Evolutionary conservation across 129 eudicot species (phyloP).

Genomic region (Flaveria bidentis): DNA sequence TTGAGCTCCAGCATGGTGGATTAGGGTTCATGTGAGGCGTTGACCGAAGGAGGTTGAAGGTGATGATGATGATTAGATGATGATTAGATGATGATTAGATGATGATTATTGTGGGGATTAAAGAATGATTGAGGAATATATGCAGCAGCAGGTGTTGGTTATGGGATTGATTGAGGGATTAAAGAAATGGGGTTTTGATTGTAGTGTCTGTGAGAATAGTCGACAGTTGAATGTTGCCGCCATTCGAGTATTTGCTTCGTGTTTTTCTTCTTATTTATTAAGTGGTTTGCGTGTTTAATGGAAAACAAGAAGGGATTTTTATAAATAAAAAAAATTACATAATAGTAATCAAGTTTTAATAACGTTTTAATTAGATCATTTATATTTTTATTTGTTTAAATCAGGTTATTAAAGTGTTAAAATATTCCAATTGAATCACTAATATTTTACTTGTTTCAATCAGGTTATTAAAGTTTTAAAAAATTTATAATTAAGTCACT

Average conservation of each 20-base stretch:
- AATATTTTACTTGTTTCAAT: no score
- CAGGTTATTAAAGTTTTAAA: no score
- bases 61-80: slow-evolving; percentile 24
- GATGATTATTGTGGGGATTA: slow-evolving; percentile 11
- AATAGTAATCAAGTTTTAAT: no score
- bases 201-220: slow-evolving; percentile 24
- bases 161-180: slow-evolving; percentile 22
- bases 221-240: slow-evolving; percentile 34
- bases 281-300: background rate
- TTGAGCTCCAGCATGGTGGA: slow-evolving; percentile 28
- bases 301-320: no score
- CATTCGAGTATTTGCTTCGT: slow-evolving; percentile 24
- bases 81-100: slow-evolving; percentile 22
- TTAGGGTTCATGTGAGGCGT: slow-evolving; percentile 36
- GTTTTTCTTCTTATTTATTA: background rate
- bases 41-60: slow-evolving; percentile 4
- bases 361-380: no score
- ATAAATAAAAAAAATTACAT: no score
- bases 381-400: no score
- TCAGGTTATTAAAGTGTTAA: no score
- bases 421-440: no score
- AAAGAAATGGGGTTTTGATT: slow-evolving; percentile 27
- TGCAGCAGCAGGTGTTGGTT: background rate
- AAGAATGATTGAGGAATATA: slow-evolving; percentile 12
- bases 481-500: no score